Conservation (phyloP, 495 filamentous ascomycete genomes). For the Penicillium atrosanguineum region DNA sequence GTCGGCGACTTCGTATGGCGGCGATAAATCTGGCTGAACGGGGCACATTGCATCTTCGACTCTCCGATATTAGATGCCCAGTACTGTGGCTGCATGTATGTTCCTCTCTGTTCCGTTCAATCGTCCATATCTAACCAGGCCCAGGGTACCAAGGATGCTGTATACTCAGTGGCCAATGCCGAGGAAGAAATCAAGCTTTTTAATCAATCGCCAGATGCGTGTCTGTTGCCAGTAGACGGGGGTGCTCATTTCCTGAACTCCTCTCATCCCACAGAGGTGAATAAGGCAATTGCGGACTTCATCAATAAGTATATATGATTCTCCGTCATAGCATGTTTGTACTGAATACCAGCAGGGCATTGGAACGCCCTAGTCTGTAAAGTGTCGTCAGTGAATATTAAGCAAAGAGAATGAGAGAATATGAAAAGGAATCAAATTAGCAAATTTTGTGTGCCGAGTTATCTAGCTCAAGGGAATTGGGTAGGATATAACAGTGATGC, state of each 20-base stretch:
- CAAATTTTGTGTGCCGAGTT: no score
- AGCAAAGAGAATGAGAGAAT: background rate
- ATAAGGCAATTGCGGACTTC: slow-evolving; percentile 8
- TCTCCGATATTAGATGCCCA: slow-evolving; percentile 57
- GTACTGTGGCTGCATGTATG: slow-evolving; percentile 62
- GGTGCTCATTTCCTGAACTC: slow-evolving; percentile 59
- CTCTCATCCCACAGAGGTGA: slow-evolving; percentile 22
- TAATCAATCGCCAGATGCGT: slow-evolving; percentile 46
- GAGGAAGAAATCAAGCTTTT: slow-evolving; percentile 59
- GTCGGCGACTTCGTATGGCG: slow-evolving; percentile 54
- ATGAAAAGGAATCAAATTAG: background rate
- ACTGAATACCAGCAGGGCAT: background rate
- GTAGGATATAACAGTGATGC: no score
- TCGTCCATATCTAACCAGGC: background rate
- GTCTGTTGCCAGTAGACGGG: slow-evolving; percentile 46
- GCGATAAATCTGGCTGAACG: slow-evolving; percentile 55
- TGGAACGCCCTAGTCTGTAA: background rate
- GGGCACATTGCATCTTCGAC: slow-evolving; percentile 53
- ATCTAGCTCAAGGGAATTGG: no score
- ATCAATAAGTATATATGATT: slow-evolving; percentile 5
- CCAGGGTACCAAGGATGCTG: slow-evolving; percentile 54
- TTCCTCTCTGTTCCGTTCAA: background rate
- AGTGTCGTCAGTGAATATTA: background rate
- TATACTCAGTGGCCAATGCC: slow-evolving; percentile 47
- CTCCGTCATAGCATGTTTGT: background rate